Percentiles rank a stretch among this genome's conserved stretches.
Evolutionary conservation across 2,329 filamentous ascomycete genomes (phyloP).

Genomic region (Dendrostoma leiphaemia): DNA sequence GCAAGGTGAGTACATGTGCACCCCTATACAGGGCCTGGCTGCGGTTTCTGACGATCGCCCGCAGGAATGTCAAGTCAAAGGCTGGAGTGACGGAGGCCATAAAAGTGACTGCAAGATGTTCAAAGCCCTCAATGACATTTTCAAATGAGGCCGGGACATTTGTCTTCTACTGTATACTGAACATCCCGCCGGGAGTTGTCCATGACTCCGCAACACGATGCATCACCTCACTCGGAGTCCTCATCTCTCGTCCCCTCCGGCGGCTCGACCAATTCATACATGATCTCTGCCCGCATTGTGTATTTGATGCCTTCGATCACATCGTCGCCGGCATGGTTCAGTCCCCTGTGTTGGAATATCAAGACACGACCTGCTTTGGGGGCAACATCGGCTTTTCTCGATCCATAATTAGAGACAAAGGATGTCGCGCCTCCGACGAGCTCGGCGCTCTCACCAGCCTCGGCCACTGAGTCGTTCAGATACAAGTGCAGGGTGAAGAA

Average conservation of each 20-base stretch:
- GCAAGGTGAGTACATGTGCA: conserved; percentile 37
- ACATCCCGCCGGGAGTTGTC: no score
- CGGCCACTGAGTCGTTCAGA: conserved; percentile 47
- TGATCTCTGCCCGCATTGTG: conserved; percentile 27
- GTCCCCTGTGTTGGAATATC: conserved; percentile 54
- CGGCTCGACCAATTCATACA: conserved; percentile 11
- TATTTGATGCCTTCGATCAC: conserved; percentile 54
- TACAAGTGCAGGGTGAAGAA: conserved; percentile 58
- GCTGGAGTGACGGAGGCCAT: conserved; percentile 41
- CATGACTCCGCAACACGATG: background rate
- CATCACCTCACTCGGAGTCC: background rate
- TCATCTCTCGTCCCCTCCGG: background rate
- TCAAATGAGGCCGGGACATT: conserved; percentile 19
- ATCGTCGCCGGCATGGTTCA: conserved; percentile 53
- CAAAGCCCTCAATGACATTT: conserved; percentile 37
- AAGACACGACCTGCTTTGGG: conserved; percentile 57
- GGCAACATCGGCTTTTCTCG: conserved; percentile 48
- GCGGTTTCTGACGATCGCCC: conserved; percentile 7
- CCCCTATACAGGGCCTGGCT: no score
- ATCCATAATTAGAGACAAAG: conserved; percentile 45
- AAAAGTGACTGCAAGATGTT: conserved; percentile 44
- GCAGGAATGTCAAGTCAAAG: conserved; percentile 41
- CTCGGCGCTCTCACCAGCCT: conserved; percentile 31
- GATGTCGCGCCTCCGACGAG: conserved; percentile 54
- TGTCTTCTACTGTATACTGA: no score